Evolutionary conservation across 306 rosid species (phyloP).

Genomic region (Vicia sativa): DNA sequence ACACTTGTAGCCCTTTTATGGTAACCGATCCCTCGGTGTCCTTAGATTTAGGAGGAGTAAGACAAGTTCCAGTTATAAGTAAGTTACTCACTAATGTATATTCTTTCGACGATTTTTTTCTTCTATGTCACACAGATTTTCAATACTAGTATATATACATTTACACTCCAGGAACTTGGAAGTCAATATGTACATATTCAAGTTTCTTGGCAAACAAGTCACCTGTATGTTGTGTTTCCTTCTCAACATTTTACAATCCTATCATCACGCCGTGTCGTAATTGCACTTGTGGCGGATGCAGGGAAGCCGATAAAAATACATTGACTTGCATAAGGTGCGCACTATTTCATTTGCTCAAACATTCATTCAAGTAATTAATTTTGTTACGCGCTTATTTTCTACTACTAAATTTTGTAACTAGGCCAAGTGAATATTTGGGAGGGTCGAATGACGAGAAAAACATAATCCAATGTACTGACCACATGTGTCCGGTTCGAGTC

Average conservation of each 20-base stretch:
- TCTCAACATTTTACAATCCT: conserved; percentile 80
- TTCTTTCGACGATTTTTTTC: neutral
- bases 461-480: conserved; percentile 58
- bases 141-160: conserved; percentile 14
- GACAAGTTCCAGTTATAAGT: conserved; percentile 69
- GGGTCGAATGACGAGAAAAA: conserved; percentile 20
- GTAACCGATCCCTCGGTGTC: conserved; percentile 61
- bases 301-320: conserved; percentile 43
- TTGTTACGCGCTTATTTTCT: neutral
- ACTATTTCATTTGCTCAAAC: neutral
- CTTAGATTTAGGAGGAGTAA: conserved; percentile 58
- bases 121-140: neutral
- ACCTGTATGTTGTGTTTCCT: conserved; percentile 74
- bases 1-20: conserved; percentile 66
- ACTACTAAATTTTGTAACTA: conserved; percentile 28
- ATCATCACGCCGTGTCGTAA: conserved; percentile 59
- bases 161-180: conserved; percentile 73
- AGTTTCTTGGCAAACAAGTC: conserved; percentile 59
- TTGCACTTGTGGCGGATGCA: conserved; percentile 86
- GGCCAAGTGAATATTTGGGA: conserved; percentile 39
- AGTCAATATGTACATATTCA: conserved; percentile 70
- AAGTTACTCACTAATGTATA: conserved; percentile 35
- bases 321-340: conserved; percentile 54
- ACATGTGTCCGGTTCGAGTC: conserved; percentile 81
- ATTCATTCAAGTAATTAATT: neutral